Conservation (phyloP, 805 yeast genomes). For the Alloascoidea africana region DNA sequence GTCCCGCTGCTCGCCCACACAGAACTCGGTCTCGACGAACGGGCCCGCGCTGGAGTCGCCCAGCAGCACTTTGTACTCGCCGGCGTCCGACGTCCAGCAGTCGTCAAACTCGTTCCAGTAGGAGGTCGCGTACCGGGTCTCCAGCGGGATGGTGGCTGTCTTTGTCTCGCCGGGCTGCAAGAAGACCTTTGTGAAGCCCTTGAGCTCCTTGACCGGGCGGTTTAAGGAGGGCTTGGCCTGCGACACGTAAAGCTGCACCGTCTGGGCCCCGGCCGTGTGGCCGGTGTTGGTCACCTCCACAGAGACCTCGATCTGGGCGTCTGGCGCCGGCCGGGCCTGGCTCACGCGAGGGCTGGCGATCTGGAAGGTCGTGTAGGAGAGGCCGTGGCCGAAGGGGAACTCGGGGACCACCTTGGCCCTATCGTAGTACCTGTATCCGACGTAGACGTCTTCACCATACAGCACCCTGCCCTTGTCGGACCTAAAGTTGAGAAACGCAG, state of each 20-base stretch:
- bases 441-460: slow-evolving; percentile 53
- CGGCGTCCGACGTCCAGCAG: slow-evolving; percentile 37
- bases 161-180: slow-evolving; percentile 28
- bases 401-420: slow-evolving; percentile 29
- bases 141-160: slow-evolving; percentile 22
- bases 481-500: slow-evolving; percentile 35
- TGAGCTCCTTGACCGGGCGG: slow-evolving; percentile 46
- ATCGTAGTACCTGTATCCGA: slow-evolving; percentile 50
- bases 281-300: slow-evolving; percentile 36
- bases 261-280: slow-evolving; percentile 31
- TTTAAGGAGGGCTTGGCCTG: slow-evolving; percentile 21
- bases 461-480: slow-evolving; percentile 36
- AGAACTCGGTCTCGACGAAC: background rate
- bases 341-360: slow-evolving; percentile 24
- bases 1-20: background rate
- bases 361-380: slow-evolving; percentile 40
- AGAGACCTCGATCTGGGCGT: slow-evolving; percentile 13
- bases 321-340: slow-evolving; percentile 4
- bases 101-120: slow-evolving; percentile 33
- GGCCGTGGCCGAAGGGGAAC: slow-evolving; percentile 50
- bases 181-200: slow-evolving; percentile 36
- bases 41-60: slow-evolving; percentile 20
- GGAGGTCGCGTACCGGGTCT: slow-evolving; percentile 35
- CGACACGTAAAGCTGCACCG: slow-evolving; percentile 36
- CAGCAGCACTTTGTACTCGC: slow-evolving; percentile 30